phyloP scores from a whole-genome alignment of 2,329 filamentous ascomycete species.

The Stagonosporopsis chrysanthemi region DNA sequence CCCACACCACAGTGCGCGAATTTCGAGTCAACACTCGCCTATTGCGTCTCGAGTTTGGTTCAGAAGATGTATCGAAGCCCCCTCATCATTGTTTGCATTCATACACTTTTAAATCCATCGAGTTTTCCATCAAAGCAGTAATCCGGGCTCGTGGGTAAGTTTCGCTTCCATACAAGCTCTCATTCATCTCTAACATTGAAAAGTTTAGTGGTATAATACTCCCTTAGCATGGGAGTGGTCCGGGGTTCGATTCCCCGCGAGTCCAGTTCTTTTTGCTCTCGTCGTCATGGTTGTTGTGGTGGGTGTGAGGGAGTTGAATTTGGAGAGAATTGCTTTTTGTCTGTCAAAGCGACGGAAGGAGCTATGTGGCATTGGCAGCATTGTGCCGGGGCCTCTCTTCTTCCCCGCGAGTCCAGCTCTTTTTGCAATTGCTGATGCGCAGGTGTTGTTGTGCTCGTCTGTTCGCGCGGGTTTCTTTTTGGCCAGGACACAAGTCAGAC shows the following conservation, averaged over 20 bases:
- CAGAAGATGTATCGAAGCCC: not conserved
- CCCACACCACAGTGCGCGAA: slow-evolving; percentile 1
- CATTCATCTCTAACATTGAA: too few relatives aligned
- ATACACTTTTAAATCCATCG: too few relatives aligned
- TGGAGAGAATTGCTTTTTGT: too few relatives aligned
- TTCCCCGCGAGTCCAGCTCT: too few relatives aligned
- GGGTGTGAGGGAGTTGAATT: too few relatives aligned
- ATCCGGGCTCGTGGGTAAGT: slow-evolving; percentile 10
- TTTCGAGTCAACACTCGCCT: not conserved
- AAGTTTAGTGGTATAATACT: slow-evolving; percentile 16
- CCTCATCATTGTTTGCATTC: not conserved
- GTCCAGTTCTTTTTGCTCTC: slow-evolving; percentile 10
- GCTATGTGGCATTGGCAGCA: too few relatives aligned
- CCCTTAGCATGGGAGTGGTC: slow-evolving; percentile 25
- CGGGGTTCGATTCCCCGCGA: slow-evolving; percentile 25
- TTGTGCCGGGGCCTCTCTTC: too few relatives aligned
- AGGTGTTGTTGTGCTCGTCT: not conserved
- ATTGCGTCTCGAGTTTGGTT: not conserved
- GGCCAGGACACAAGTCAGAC: too few relatives aligned
- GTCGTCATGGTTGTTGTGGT: too few relatives aligned
- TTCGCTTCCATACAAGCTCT: too few relatives aligned
- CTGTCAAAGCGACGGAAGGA: too few relatives aligned
- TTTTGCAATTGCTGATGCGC: too few relatives aligned
- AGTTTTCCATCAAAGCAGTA: slow-evolving; percentile 12
- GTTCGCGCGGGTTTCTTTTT: not conserved